Evolutionary conservation across 1,284 basidiomycete genomes (phyloP), one percentile per base, ranked within the genome.

Genomic region (Sporisorium sorghi): DNA sequence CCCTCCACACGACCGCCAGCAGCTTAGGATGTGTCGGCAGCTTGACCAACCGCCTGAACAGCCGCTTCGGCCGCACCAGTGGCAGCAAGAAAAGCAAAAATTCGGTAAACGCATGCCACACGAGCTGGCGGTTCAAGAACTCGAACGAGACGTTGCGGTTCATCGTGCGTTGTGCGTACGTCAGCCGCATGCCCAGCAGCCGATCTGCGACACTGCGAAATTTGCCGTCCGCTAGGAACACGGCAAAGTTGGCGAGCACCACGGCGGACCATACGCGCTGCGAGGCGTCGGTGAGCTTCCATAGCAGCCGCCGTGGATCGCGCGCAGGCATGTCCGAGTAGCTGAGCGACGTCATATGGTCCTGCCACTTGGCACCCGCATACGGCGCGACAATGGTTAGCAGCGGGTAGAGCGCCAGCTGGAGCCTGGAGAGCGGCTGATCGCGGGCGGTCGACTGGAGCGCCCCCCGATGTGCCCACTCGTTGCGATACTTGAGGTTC

Each of bases 61-160:
- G 24, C 90, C 86, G 43, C 87, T 87, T 73, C 88, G 90, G 42
- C 74, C 90, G 90, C 73, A 98, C 86, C 35, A 97, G 88, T 0
- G 97, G 97, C 3, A 99, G 87, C 7, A 95, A 86, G 86, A 98
- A 98, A 44, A 99, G 87, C 26, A 98, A 87, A 85, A 99, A 98
- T 88, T 99, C 96, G 1, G 96, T 99, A 85, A 99, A 96, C 1
- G 94, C 92, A 83, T 96, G 93, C 97, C 97, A 99, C 56, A 99
- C 96, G 88, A 99, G 92, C 85, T 99, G 97, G 60, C 97, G 91
- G 80, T 99, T 98, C 91, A 99, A 93, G 82, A 95, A 99, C 84
- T 99, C 97, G 85, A 98, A 99, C 79, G 93, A 96, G 53, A 99
- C 92, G 80, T 95, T 91, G 15, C 92, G 89, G 67, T 90, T 90